These are phyloP conservation scores for Prunus kanzakura DNA, from an alignment of 306 rosid genomes.

Conservation along the genomic window DNA sequence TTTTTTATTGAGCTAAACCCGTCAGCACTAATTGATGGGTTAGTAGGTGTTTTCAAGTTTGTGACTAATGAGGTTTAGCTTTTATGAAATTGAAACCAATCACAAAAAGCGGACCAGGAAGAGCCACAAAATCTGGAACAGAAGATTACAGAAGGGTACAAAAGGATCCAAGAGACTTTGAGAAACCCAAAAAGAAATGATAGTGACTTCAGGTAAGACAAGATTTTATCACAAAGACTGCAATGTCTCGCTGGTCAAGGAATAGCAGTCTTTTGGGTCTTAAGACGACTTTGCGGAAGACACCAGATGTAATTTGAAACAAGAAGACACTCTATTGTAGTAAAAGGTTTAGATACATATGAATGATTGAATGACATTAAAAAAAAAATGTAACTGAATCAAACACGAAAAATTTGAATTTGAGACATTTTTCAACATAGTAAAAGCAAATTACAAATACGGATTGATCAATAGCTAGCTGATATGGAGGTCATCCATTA, in stretches of 20 bases:
- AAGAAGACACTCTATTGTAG: neutral
- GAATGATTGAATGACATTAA: no score
- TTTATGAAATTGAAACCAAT: neutral
- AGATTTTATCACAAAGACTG: constrained; percentile 21
- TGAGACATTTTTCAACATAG: neutral
- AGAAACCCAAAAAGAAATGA: neutral
- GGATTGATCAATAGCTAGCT: no score
- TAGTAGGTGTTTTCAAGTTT: neutral
- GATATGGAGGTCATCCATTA: no score
- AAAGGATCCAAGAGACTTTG: constrained; percentile 13
- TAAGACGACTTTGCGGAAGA: constrained; percentile 19
- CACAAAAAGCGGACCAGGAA: neutral
- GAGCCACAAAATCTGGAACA: neutral
- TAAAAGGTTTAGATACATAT: no score
- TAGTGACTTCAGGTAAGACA: constrained; percentile 8
- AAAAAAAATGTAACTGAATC: no score
- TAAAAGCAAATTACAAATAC: no score
- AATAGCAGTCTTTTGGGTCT: constrained; percentile 6
- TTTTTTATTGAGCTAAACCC: no score
- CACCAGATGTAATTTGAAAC: neutral
- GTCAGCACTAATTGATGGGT: neutral
- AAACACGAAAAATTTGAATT: neutral
- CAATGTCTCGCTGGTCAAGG: constrained; percentile 1
- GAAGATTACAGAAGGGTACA: neutral
- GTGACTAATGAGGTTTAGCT: neutral